phyloP scores from a whole-genome alignment of 176 grass and related monocot genomes.

The Thalia dealbata region DNA sequence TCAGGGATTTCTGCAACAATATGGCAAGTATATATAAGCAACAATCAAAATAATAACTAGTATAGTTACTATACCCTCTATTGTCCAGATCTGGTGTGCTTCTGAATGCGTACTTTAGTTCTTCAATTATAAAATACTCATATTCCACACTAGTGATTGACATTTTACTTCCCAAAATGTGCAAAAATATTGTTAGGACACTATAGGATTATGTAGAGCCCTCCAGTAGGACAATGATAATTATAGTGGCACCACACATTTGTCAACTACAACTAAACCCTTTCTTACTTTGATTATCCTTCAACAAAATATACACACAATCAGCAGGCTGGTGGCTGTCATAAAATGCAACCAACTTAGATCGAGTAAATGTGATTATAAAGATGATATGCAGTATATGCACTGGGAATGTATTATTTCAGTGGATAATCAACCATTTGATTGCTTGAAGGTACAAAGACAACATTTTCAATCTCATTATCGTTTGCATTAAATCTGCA shows the following conservation, averaged over 20 bases:
- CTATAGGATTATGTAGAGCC: background rate
- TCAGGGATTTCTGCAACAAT: constrained; percentile 50
- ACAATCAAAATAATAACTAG: constrained; percentile 4
- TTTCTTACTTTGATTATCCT: background rate
- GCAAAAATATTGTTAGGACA: background rate
- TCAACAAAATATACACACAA: background rate
- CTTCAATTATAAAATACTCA: background rate
- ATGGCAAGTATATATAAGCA: constrained; percentile 2
- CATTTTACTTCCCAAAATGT: background rate
- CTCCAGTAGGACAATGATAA: background rate
- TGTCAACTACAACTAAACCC: background rate
- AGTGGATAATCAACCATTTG: background rate
- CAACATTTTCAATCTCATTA: too few species aligned
- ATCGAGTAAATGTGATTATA: background rate
- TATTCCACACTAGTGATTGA: background rate
- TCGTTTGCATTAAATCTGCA: too few species aligned
- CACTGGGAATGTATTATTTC: background rate
- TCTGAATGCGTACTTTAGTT: background rate
- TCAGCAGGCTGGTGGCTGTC: background rate
- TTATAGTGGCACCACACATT: background rate
- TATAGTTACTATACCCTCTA: background rate
- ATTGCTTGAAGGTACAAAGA: too few species aligned
- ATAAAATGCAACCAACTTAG: background rate
- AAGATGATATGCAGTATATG: background rate
- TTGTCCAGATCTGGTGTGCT: background rate